Evolutionary conservation across 2,329 filamentous ascomycete genomes (phyloP).

Genomic region (Colletotrichum falcatum): DNA sequence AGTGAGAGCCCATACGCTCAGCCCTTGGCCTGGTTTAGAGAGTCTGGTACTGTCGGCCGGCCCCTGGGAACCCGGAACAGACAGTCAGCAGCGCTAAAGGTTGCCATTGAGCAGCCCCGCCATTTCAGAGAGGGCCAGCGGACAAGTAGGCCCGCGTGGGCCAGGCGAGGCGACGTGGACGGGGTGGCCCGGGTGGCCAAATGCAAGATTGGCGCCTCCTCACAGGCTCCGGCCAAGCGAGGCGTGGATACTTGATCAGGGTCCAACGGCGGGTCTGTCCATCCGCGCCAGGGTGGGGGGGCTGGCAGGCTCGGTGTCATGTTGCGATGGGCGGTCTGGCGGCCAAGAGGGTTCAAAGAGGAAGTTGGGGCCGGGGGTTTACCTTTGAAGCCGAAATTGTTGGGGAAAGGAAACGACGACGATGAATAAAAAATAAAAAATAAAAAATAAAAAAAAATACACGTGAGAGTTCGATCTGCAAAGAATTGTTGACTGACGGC

Average conservation of each 20-base stretch:
- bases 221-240: constrained; percentile 8
- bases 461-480: constrained; percentile 38
- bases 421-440: neutral
- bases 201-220: constrained; percentile 30
- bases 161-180: neutral
- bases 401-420: constrained; percentile 25
- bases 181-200: constrained; percentile 24
- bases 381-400: constrained; percentile 39
- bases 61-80: neutral
- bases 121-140: constrained; percentile 6
- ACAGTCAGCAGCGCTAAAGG: neutral
- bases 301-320: constrained; percentile 24
- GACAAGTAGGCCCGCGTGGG: neutral
- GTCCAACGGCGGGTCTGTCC: constrained; percentile 33
- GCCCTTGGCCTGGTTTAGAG: neutral
- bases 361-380: constrained; percentile 38
- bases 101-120: neutral
- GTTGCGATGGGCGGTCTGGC: constrained; percentile 40
- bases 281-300: constrained; percentile 22
- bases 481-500: constrained; percentile 35
- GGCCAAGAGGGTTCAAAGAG: constrained; percentile 39
- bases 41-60: constrained; percentile 1
- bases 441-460: constrained; percentile 31
- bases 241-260: constrained; percentile 26
- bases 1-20: neutral